A percentile compares a stretch with the other conserved stretches of the same genome.
Conservation (phyloP, 176 grass and related monocot species). For the Aegilops sharonensis region DNA sequence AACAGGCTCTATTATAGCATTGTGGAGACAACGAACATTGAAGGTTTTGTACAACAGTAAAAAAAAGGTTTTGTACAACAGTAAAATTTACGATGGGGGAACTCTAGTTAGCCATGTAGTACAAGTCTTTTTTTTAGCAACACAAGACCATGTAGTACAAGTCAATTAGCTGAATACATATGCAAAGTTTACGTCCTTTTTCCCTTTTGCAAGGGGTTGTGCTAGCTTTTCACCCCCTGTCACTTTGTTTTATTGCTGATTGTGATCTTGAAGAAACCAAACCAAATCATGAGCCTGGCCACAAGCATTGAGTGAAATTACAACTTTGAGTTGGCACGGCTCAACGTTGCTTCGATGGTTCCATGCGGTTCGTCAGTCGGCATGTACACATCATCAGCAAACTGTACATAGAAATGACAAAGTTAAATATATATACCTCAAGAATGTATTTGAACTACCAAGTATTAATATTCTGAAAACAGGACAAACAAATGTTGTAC, state of each 20-base stretch:
- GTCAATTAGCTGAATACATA: neutral
- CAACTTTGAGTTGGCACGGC: conserved; percentile 67
- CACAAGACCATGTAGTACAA: neutral
- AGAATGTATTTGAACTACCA: too few species aligned
- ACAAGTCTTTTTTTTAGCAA: too few species aligned
- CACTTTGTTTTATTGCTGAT: neutral
- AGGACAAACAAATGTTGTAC: too few species aligned
- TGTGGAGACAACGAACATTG: too few species aligned
- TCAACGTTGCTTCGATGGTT: conserved; percentile 87
- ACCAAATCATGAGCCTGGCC: neutral
- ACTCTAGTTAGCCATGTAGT: neutral
- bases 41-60: too few species aligned
- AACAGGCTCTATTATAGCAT: too few species aligned
- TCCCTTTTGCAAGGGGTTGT: neutral
- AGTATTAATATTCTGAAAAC: too few species aligned
- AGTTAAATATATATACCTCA: neutral
- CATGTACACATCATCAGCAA: conserved; percentile 92
- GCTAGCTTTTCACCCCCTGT: neutral
- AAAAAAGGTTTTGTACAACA: too few species aligned
- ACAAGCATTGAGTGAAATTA: conserved; percentile 17
- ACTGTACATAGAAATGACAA: conserved; percentile 36
- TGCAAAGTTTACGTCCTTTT: conserved; percentile 7
- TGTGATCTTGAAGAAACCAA: neutral
- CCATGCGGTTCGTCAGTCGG: conserved; percentile 91
- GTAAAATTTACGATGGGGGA: too few species aligned